phyloP scores from a whole-genome alignment of 1,284 basidiomycete species.

The Trichosporon sp. region DNA sequence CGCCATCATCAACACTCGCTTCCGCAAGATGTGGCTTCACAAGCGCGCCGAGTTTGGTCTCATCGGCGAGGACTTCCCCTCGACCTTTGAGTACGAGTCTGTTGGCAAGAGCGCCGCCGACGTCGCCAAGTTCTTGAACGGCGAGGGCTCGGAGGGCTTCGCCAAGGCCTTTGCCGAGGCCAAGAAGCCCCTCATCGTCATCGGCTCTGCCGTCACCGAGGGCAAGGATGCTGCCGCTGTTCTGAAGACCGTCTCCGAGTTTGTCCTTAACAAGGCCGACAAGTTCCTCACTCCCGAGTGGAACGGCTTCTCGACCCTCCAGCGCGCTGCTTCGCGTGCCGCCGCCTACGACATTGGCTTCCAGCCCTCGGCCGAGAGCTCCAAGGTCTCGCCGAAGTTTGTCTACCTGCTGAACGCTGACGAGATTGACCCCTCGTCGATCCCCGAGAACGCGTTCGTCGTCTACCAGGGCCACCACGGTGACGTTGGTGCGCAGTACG shows the following conservation, averaged over 20 bases:
- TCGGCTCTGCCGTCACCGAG: constrained; percentile 82
- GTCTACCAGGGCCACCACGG: constrained; percentile 99
- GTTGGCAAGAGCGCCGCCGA: constrained; percentile 75
- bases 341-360: constrained; percentile 95
- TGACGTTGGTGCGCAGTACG: constrained; percentile 91
- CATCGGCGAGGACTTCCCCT: constrained; percentile 86
- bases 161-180: constrained; percentile 82
- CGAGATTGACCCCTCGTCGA: constrained; percentile 82
- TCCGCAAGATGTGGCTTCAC: constrained; percentile 90
- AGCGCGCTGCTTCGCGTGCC: constrained; percentile 83
- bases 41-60: constrained; percentile 78
- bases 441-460: constrained; percentile 90
- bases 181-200: constrained; percentile 88
- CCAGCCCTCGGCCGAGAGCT: constrained; percentile 70
- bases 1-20: constrained; percentile 92
- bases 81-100: constrained; percentile 88
- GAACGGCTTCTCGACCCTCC: constrained; percentile 92
- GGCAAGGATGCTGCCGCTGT: constrained; percentile 78
- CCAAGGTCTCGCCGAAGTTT: constrained; percentile 81
- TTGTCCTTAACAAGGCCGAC: constrained; percentile 69
- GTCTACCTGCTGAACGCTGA: constrained; percentile 96
- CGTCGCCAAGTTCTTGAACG: constrained; percentile 69
- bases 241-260: constrained; percentile 72
- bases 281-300: constrained; percentile 80
- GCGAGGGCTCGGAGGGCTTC: constrained; percentile 61